Conservation (phyloP, 441 rosid genomes). For the Aleurites moluccanus region DNA sequence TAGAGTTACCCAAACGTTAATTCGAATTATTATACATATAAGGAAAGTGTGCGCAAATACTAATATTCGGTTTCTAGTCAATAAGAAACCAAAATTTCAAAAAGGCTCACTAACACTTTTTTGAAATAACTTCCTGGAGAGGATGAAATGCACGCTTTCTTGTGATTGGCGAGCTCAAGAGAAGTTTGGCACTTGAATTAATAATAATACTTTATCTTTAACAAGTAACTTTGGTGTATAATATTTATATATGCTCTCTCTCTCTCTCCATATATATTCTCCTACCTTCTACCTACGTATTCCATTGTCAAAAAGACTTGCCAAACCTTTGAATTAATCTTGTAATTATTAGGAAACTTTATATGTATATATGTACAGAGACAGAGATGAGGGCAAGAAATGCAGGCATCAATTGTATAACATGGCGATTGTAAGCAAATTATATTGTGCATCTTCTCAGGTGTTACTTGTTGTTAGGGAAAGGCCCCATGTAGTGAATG, state of each 20-base stretch:
- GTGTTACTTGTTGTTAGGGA: constrained; percentile 54
- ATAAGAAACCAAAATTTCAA: neutral
- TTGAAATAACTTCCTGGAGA: neutral
- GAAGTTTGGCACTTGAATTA: neutral
- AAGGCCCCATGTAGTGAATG: constrained; percentile 60
- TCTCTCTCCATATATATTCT: too few relatives aligned
- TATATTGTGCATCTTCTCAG: constrained; percentile 54
- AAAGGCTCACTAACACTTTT: constrained; percentile 4
- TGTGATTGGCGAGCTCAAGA: neutral
- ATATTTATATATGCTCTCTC: too few relatives aligned
- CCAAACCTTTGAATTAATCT: constrained; percentile 38
- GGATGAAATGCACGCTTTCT: neutral
- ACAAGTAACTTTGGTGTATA: constrained; percentile 11
- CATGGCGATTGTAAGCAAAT: constrained; percentile 48
- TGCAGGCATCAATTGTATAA: constrained; percentile 6
- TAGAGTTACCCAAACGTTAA: too few relatives aligned
- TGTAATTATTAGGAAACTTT: too few relatives aligned
- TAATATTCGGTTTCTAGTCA: constrained; percentile 8
- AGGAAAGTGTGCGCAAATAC: too few relatives aligned
- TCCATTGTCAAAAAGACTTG: constrained; percentile 35
- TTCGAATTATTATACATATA: too few relatives aligned
- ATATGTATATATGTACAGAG: neutral
- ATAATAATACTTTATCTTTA: constrained; percentile 1
- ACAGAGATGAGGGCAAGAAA: constrained; percentile 26
- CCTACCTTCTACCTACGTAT: constrained; percentile 1